A percentile compares a stretch with the other conserved stretches of the same genome.
These are phyloP conservation scores for Hortiboletus campestris DNA, from an alignment of 768 basidiomycete genomes.

Conservation along the genomic window DNA sequence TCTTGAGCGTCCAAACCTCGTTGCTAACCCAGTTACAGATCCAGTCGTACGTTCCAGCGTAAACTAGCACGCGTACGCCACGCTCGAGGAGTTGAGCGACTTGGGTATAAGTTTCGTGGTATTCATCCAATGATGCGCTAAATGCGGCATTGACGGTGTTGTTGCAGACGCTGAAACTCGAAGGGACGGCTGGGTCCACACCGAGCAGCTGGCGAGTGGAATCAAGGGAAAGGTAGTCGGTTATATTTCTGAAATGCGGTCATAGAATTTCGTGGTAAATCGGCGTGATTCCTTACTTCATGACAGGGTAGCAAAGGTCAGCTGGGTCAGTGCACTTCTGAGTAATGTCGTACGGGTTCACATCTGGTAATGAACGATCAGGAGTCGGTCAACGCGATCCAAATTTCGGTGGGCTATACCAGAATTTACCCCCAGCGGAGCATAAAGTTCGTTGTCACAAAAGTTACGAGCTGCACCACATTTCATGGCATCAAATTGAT, in stretches of 20 bases:
- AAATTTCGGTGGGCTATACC: constrained; percentile 10
- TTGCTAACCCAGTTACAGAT: constrained; percentile 76
- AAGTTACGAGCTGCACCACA: constrained; percentile 66
- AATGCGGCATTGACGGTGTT: constrained; percentile 47
- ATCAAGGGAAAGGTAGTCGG: constrained; percentile 57
- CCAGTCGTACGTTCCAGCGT: constrained; percentile 71
- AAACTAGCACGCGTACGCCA: constrained; percentile 66
- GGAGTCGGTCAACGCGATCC: not conserved
- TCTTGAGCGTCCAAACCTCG: constrained; percentile 64
- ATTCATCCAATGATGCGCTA: constrained; percentile 37
- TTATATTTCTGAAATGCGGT: constrained; percentile 43
- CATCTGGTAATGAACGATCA: constrained; percentile 24
- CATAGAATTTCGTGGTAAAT: not conserved
- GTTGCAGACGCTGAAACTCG: constrained; percentile 39
- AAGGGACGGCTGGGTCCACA: constrained; percentile 44
- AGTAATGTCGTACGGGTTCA: constrained; percentile 67
- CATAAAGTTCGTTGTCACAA: constrained; percentile 46
- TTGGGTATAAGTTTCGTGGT: constrained; percentile 29
- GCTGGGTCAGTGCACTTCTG: constrained; percentile 50
- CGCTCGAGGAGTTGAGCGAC: constrained; percentile 58
- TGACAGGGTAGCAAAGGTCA: constrained; percentile 58
- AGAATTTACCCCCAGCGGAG: constrained; percentile 19
- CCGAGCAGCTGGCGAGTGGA: constrained; percentile 53
- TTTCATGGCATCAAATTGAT: constrained; percentile 60
- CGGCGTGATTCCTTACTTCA: constrained; percentile 29